Base-by-base conservation (phyloP, 257 asterid genomes). In the Solanum clarkiae region DNA sequence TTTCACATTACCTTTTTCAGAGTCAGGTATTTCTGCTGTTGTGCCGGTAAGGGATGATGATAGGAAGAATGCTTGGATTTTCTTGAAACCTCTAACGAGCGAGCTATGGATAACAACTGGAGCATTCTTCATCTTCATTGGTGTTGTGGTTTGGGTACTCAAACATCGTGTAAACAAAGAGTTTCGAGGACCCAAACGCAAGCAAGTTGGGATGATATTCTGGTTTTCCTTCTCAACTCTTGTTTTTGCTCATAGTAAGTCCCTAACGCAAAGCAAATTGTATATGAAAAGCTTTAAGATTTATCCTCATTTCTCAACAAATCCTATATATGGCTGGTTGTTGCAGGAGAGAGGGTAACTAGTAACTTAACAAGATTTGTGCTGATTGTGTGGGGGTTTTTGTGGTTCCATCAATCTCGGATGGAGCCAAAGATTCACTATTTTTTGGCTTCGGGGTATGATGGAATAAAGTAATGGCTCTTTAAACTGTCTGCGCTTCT, bases 171-270 rank as follows among this genome's bases (percentile, higher is more conserved):
- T 84, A 36, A 91, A 91, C 84, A 49, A 80, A 15, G 91, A 86
- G 16, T 91, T 88, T 71, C 65, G 88, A 84, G 92, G 92, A 26
- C 86, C 90, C 17, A 89, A 88, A 36, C 75, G 72, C 11, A 86
- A 90, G 47, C 94, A 91, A 57, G 84, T 85, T 13, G 91, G 94
- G 40, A 75, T 85, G 88, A 86, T 90, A 80, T 80, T 90, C 12
- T 90, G 89, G 85, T 84, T 91, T 57, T 88, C 92, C 29, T 88
- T 91, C 91, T 85, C 85, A 82, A 87, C 94, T 1, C 47, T 90
- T 42, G 93, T 88, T 83, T 89, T 88, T 36, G 87, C 91, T 42
- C 82, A 91, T 7, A 85, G 92, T 90, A 82, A 90, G 92, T 81
- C 14, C 1, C 70, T 70, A 51, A 63, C 40, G 44, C 45, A 60